phyloP scores from a whole-genome alignment of 768 basidiomycete genomes.

The Dacryopinax primogenitus region DNA sequence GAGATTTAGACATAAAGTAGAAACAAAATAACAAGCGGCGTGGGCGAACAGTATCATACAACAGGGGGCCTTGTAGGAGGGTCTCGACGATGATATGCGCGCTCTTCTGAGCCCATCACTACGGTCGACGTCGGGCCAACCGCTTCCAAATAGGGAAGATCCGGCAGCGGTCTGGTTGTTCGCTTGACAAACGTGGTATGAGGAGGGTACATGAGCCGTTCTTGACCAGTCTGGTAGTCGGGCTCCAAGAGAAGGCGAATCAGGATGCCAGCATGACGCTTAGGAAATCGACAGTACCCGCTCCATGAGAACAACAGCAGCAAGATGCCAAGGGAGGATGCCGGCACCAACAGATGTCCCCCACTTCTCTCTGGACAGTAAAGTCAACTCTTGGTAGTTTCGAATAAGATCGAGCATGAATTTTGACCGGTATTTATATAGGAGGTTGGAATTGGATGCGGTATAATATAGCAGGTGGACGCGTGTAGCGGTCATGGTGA shows the following conservation, averaged over 20 bases:
- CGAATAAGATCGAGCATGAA: constrained; percentile 44
- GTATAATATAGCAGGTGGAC: constrained; percentile 47
- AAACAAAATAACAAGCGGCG: neutral
- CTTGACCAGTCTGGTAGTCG: too few relatives aligned
- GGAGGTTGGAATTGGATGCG: constrained; percentile 31
- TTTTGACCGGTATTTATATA: constrained; percentile 25
- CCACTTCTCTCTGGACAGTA: constrained; percentile 43
- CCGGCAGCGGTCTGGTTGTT: too few relatives aligned
- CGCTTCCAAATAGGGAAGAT: too few relatives aligned
- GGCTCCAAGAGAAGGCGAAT: neutral
- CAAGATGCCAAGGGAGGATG: constrained; percentile 60
- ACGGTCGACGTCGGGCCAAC: too few relatives aligned
- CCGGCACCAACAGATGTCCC: constrained; percentile 18
- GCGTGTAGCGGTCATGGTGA: constrained; percentile 27
- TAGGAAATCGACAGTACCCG: constrained; percentile 1
- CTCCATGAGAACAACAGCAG: constrained; percentile 31
- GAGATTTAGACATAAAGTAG: neutral
- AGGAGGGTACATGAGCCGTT: too few relatives aligned
- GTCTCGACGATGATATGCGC: too few relatives aligned
- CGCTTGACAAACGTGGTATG: too few relatives aligned
- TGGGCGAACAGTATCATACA: neutral
- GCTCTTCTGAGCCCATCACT: too few relatives aligned
- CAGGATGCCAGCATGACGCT: neutral
- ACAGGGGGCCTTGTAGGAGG: too few relatives aligned
- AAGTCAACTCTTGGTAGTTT: constrained; percentile 56